Evolutionary conservation across 2,329 filamentous ascomycete species (phyloP).

Genomic region (Trichoderma sp.): DNA sequence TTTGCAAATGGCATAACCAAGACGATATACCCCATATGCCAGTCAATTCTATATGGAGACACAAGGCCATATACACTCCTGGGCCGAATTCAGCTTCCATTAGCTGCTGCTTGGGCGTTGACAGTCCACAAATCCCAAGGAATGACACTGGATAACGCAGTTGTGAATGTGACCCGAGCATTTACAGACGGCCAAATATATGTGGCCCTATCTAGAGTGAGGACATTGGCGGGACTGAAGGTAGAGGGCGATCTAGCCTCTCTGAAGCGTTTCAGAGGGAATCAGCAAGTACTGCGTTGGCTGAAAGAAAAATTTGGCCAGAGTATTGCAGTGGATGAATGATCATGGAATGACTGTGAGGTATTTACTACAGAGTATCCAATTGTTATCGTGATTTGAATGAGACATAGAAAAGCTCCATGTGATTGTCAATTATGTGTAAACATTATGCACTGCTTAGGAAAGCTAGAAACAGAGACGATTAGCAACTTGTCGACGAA

Average conservation of each 20-base stretch:
- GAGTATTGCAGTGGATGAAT: neutral
- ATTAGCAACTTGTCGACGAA: no score
- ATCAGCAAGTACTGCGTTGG: neutral
- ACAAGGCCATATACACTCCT: constrained; percentile 49
- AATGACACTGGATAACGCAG: constrained; percentile 60
- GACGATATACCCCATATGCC: constrained; percentile 54
- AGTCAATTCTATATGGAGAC: constrained; percentile 49
- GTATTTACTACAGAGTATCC: neutral
- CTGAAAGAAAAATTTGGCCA: neutral
- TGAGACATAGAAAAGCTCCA: neutral
- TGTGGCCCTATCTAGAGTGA: constrained; percentile 42
- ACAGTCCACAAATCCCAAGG: constrained; percentile 65
- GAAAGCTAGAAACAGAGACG: no score
- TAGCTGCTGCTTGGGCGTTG: constrained; percentile 62
- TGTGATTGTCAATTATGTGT: no score
- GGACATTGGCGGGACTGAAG: constrained; percentile 24
- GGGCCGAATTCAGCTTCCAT: constrained; percentile 61
- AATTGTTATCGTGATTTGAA: neutral
- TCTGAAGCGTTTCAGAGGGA: neutral
- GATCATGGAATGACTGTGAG: neutral
- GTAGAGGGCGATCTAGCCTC: constrained; percentile 18
- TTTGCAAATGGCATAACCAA: constrained; percentile 51
- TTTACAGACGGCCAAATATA: constrained; percentile 64
- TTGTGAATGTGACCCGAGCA: constrained; percentile 52
- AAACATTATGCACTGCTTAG: no score